phyloP scores from a whole-genome alignment of 306 rosid species.

The Luffa aegyptiaca region DNA sequence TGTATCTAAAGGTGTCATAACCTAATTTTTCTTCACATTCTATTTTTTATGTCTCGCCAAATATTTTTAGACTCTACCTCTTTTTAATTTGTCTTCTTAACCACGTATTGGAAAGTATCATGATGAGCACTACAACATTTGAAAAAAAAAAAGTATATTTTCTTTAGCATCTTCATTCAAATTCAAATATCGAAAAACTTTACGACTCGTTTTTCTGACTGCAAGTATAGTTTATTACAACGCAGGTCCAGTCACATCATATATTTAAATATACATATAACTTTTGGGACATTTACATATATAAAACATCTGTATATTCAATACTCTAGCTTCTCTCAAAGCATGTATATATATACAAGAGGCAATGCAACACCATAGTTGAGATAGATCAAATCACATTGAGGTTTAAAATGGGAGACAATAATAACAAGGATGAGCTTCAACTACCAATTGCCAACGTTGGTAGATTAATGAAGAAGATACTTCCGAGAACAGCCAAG shows the following conservation, averaged over 20 bases:
- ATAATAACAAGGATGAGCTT: not conserved
- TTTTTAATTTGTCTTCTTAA: no score
- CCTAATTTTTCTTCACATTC: no score
- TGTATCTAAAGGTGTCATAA: not conserved
- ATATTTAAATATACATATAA: no score
- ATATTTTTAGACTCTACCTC: no score
- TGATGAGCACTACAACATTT: no score
- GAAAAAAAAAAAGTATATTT: no score
- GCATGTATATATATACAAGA: not conserved
- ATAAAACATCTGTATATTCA: not conserved
- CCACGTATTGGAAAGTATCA: no score
- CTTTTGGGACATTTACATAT: no score
- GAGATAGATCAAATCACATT: not conserved
- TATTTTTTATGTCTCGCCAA: no score
- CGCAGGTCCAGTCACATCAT: not conserved
- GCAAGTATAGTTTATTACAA: no score
- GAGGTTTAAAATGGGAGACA: not conserved
- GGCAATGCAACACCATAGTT: not conserved
- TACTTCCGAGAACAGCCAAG: slow-evolving; percentile 65
- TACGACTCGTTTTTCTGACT: no score
- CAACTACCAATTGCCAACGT: slow-evolving; percentile 81
- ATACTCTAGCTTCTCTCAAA: not conserved
- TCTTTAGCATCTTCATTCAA: no score
- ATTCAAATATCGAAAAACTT: not conserved
- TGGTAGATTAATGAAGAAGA: slow-evolving; percentile 81